These are phyloP conservation scores for Apiospora rasikravindrae DNA, from an alignment of 2,329 filamentous ascomycete species.

Conservation along the genomic window DNA sequence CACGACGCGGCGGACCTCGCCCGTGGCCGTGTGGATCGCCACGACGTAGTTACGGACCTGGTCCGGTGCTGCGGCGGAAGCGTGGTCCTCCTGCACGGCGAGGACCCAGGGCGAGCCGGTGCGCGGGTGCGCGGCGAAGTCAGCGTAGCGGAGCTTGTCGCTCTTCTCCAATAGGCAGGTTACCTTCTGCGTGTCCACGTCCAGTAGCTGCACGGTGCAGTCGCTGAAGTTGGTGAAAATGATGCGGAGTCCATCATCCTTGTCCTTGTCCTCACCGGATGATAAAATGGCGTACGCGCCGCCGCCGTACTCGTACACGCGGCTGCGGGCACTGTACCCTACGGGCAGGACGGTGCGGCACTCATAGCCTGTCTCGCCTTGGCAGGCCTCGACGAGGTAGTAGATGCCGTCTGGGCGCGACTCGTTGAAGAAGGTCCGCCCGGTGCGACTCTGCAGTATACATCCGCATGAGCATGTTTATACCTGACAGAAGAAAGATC, in stretches of 20 bases:
- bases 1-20: conserved; percentile 45
- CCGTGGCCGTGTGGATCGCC: conserved; percentile 47
- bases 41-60: conserved; percentile 46
- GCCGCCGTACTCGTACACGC: conserved; percentile 60
- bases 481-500: neutral
- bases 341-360: conserved; percentile 48
- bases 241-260: conserved; percentile 41
- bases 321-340: conserved; percentile 49
- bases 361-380: conserved; percentile 30
- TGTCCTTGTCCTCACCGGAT: neutral
- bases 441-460: conserved; percentile 26
- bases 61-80: conserved; percentile 37
- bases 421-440: conserved; percentile 46
- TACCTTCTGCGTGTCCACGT: conserved; percentile 43
- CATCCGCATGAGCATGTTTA: neutral
- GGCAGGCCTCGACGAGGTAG: conserved; percentile 48
- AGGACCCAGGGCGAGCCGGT: conserved; percentile 47
- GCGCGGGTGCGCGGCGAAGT: conserved; percentile 49
- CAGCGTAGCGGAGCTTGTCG: conserved; percentile 47
- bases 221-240: conserved; percentile 52
- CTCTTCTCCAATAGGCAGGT: conserved; percentile 37
- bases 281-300: conserved; percentile 46
- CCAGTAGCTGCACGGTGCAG: conserved; percentile 48
- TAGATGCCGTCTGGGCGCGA: conserved; percentile 46
- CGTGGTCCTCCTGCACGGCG: conserved; percentile 59